Evolutionary conservation across 805 yeast genomes (phyloP).

Genomic region (Lipomyces anomalus): DNA sequence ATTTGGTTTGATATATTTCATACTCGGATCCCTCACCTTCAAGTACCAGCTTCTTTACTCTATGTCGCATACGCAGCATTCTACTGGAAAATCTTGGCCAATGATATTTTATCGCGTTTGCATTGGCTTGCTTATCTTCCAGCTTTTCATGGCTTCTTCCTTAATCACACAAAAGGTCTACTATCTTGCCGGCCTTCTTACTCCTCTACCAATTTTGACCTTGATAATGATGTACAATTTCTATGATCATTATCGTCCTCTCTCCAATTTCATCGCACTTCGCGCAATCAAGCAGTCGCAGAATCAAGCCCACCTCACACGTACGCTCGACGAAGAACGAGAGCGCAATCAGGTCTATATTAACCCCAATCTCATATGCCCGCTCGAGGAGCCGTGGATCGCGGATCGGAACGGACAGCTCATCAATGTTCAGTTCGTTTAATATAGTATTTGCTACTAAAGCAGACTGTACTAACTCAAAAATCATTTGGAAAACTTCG

Average conservation of each 20-base stretch:
- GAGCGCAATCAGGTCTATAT: constrained; percentile 67
- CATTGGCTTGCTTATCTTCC: constrained; percentile 76
- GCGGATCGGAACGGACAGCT: constrained; percentile 33
- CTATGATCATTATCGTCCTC: constrained; percentile 72
- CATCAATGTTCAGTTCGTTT: constrained; percentile 14
- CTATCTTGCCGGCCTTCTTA: constrained; percentile 59
- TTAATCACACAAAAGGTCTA: constrained; percentile 77
- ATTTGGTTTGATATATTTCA: constrained; percentile 78
- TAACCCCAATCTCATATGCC: constrained; percentile 65
- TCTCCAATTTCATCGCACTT: constrained; percentile 79
- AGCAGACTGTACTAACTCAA: too few species aligned
- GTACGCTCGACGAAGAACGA: constrained; percentile 72
- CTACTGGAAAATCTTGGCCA: constrained; percentile 97
- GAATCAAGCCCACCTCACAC: constrained; percentile 26
- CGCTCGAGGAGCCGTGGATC: constrained; percentile 81
- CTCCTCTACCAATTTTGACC: constrained; percentile 72
- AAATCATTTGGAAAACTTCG: too few species aligned
- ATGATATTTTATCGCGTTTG: constrained; percentile 75
- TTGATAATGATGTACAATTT: constrained; percentile 68
- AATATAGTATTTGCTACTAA: not conserved
- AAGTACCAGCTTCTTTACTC: constrained; percentile 84
- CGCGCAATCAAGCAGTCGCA: constrained; percentile 46
- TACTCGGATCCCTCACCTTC: constrained; percentile 80
- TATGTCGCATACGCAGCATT: constrained; percentile 91
- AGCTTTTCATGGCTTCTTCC: constrained; percentile 88